Conservation (phyloP, 257 asterid genomes). For the Galeopsis tetrahit region DNA sequence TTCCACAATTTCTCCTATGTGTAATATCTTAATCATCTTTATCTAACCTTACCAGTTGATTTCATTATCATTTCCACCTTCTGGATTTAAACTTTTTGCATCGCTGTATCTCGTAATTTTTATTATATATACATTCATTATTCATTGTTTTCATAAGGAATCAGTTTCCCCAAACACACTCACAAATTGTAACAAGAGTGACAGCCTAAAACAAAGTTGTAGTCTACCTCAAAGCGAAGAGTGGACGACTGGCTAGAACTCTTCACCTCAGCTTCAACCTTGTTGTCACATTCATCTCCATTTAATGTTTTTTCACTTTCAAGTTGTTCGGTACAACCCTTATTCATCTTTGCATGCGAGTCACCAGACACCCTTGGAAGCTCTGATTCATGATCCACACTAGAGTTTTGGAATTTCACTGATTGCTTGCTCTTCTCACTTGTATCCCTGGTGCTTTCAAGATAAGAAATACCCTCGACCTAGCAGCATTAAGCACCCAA, state of each 20-base stretch:
- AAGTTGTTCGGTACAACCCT: conserved; percentile 33
- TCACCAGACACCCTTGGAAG: conserved; percentile 34
- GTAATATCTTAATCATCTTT: conserved; percentile 10
- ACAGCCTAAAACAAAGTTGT: conserved; percentile 21
- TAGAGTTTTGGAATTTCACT: conserved; percentile 31
- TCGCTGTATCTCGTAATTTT: background rate
- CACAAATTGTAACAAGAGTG: conserved; percentile 2
- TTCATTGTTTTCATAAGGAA: conserved; percentile 7
- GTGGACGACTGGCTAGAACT: conserved; percentile 45
- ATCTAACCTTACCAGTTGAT: conserved; percentile 3
- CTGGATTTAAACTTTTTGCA: background rate
- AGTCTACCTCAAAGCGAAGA: conserved; percentile 89
- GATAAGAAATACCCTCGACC: conserved; percentile 69
- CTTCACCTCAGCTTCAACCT: conserved; percentile 39
- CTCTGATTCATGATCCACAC: conserved; percentile 34
- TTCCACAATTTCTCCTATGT: background rate
- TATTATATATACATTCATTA: conserved; percentile 1
- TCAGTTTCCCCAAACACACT: conserved; percentile 15
- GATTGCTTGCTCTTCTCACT: conserved; percentile 44
- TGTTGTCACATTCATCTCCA: conserved; percentile 39
- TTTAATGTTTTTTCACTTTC: conserved; percentile 36
- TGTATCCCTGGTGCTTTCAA: conserved; percentile 45
- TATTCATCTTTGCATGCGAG: conserved; percentile 28
- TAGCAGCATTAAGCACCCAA: conserved; percentile 38
- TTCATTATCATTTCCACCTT: background rate